Evolutionary conservation across 108 stramenopile species (phyloP).

Genomic region (Nitzschia putrida): DNA sequence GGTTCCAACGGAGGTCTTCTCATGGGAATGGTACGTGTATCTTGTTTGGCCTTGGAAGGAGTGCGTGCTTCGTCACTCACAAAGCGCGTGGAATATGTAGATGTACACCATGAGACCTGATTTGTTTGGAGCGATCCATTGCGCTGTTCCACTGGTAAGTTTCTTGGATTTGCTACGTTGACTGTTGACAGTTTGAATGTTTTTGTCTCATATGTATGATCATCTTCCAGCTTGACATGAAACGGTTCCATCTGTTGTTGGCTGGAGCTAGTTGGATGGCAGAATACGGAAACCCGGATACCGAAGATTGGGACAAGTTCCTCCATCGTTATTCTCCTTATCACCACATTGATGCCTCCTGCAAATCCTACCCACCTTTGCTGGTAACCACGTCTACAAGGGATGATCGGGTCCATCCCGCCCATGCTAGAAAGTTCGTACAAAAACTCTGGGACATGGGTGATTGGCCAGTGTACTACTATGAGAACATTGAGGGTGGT

Average conservation of each 20-base stretch:
- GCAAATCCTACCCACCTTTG: constrained; percentile 68
- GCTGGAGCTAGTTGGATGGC: constrained; percentile 97
- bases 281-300: constrained; percentile 96
- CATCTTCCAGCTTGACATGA: constrained; percentile 79
- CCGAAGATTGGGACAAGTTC: constrained; percentile 90
- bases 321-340: constrained; percentile 86
- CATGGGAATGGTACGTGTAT: constrained; percentile 60
- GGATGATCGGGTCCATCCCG: constrained; percentile 95
- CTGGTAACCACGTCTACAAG: constrained; percentile 87
- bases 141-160: constrained; percentile 86
- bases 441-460: constrained; percentile 76
- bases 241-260: constrained; percentile 74
- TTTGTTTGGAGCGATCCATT: constrained; percentile 92
- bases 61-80: too few species aligned
- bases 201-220: background rate
- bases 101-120: constrained; percentile 91
- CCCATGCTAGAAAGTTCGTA: constrained; percentile 91
- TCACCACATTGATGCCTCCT: constrained; percentile 72
- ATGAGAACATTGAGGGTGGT: constrained; percentile 92
- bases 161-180: too few species aligned
- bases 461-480: constrained; percentile 86
- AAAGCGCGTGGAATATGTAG: background rate
- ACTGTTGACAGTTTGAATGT: too few species aligned
- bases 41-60: too few species aligned
- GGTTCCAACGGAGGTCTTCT: constrained; percentile 97